Percentiles rank a stretch among this genome's conserved stretches.
Evolutionary conservation across 495 filamentous ascomycete species (phyloP).

Genomic region (Schizothecium vesticola): DNA sequence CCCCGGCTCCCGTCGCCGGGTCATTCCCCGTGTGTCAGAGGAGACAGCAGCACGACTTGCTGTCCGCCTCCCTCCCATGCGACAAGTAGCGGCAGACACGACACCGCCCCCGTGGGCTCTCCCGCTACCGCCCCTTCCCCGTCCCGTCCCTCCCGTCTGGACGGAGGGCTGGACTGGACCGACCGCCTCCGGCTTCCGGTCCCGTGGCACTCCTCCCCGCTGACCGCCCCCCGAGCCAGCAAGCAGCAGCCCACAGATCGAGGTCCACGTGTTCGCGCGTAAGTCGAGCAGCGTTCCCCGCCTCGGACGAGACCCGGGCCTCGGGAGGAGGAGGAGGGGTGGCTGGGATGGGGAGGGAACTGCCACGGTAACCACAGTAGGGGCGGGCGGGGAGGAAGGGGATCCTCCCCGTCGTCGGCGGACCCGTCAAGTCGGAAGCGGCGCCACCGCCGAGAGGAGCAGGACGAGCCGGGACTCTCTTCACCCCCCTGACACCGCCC

Average conservation of each 20-base stretch:
- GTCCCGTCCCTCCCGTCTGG: background rate
- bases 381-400: background rate
- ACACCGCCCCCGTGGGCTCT: background rate
- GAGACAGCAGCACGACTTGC: too few species aligned
- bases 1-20: background rate
- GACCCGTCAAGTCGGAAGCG: conserved; percentile 9
- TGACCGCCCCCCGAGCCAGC: background rate
- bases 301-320: background rate
- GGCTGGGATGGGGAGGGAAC: background rate
- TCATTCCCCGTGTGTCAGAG: too few species aligned
- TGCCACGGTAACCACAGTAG: too few species aligned
- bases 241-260: background rate
- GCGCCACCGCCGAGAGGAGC: conserved; percentile 6
- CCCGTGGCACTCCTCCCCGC: background rate
- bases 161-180: background rate
- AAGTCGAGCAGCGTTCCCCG: background rate
- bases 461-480: background rate
- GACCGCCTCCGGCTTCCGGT: background rate
- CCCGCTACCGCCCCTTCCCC: background rate
- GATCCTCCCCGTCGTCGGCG: background rate
- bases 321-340: background rate
- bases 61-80: too few species aligned
- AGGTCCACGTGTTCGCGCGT: background rate
- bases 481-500: background rate
- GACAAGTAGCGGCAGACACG: background rate